Base-by-base conservation (phyloP, 345 rosid genomes). In the Melaleuca alternifolia region DNA sequence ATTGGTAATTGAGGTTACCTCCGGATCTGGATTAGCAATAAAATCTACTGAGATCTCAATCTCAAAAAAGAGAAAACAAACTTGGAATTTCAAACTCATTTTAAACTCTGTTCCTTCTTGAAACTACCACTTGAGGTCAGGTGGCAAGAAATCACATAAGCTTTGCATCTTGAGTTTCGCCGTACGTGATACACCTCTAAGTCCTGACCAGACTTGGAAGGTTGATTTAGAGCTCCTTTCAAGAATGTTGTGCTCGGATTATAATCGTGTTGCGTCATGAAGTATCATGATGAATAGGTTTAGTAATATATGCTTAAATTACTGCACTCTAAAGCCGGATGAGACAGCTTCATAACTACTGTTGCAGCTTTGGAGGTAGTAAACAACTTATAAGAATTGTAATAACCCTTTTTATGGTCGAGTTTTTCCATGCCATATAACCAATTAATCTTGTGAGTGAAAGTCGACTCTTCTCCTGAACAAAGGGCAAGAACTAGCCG, bases 351-450 rank as follows among this genome's bases (percentile, higher is more conserved):
- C 10, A 0, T 13, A 0, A 13, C 13, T 61, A 2, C 30, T 28
- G 18, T 13, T 6, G 75, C 1, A n/a, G 15, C 71, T 6, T 59
- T 11, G 65, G 6, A 59, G 65, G 33, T 59, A 13, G 6, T 16
- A 28, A 0, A n/a, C 0, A n/a, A 2, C 75, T 28, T 28, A 61
- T 12, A 28, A 28, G 28, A 61, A 28, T 0, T 6, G 20, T 10
- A 28, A 28, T 61, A 61, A 12, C 20, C 10, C 20, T 6, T 13
- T 61, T 28, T 0, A 28, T 2, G 3, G 2, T 13, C 6, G 0
- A 61, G 13, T 2, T n/a, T 12, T 61, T 28, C 21, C 21, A 0
- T 14, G 9, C 76, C 76, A 62, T 14, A 18, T 62, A 7, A 30
- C 10, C 41, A 28, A 21, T 62, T 62, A 30, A 28, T 30, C 28